Conservation (phyloP, 2,329 filamentous ascomycete genomes). For the Stagonosporopsis rhizophila region DNA sequence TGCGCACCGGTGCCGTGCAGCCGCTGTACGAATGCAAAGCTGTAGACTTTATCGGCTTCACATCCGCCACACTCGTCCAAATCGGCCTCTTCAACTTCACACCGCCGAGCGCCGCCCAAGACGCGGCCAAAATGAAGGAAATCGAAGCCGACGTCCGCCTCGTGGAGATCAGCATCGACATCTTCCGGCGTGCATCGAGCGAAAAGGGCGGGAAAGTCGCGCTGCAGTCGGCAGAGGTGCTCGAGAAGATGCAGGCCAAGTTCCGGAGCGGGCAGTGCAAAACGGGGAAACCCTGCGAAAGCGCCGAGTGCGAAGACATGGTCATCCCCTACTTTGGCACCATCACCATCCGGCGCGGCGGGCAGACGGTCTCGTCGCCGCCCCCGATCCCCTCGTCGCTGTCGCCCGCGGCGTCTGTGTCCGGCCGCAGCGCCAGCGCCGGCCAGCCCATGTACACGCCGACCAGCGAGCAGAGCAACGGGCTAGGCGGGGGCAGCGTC, state of each 20-base stretch:
- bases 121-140: conserved; percentile 29
- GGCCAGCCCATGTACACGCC: conserved; percentile 5
- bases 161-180: conserved; percentile 52
- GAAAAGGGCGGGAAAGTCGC: conserved; percentile 53
- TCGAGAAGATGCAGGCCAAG: conserved; percentile 48
- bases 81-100: conserved; percentile 53
- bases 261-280: conserved; percentile 22
- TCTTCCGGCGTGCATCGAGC: conserved; percentile 50
- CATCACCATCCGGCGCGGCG: conserved; percentile 47
- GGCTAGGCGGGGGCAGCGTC: neutral
- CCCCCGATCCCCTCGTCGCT: neutral
- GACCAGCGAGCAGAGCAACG: conserved; percentile 13
- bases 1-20: conserved; percentile 44
- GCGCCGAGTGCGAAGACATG: conserved; percentile 32
- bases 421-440: neutral
- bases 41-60: conserved; percentile 57
- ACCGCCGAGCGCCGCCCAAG: neutral
- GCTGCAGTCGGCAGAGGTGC: conserved; percentile 47
- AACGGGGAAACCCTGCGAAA: conserved; percentile 2
- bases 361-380: conserved; percentile 12
- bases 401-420: neutral
- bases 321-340: conserved; percentile 54
- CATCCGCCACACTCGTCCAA: conserved; percentile 52
- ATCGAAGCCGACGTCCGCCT: conserved; percentile 47
- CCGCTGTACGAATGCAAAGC: conserved; percentile 57